A percentile compares a stretch with the other conserved stretches of the same genome.
phyloP scores from a whole-genome alignment of 305 asterid genomes.

The Fraxinus platypoda region DNA sequence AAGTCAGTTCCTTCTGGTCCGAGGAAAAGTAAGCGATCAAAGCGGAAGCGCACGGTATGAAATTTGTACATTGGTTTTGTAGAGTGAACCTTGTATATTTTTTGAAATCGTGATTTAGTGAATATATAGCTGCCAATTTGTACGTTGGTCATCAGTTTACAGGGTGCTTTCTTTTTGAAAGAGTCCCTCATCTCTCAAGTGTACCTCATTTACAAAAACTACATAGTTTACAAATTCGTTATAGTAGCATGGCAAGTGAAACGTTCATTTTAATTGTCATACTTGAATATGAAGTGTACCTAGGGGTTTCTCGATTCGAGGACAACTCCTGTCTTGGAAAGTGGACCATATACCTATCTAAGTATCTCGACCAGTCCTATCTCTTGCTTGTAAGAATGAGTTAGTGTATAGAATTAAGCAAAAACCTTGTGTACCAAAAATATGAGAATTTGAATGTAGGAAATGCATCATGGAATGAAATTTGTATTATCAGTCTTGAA shows the following conservation, averaged over 20 bases:
- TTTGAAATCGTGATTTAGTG: slow-evolving; percentile 34
- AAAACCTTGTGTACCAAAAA: not conserved
- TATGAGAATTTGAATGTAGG: not conserved
- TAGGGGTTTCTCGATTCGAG: not conserved
- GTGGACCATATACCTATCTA: not conserved
- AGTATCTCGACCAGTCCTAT: not conserved
- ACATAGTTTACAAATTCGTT: slow-evolving; percentile 10
- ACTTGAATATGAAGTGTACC: not conserved
- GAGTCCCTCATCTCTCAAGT: slow-evolving; percentile 19
- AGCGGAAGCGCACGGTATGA: slow-evolving; percentile 85
- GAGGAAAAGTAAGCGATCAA: slow-evolving; percentile 82
- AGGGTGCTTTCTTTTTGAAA: slow-evolving; percentile 26
- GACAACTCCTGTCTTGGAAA: not conserved
- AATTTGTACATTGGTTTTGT: slow-evolving; percentile 38
- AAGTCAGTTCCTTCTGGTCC: slow-evolving; percentile 70
- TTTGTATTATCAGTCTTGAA: not conserved
- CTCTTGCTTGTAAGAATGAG: not conserved
- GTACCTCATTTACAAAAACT: slow-evolving; percentile 25
- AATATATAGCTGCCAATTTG: slow-evolving; percentile 53
- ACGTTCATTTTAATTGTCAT: not conserved
- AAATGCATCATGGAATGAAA: not conserved
- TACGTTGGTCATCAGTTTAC: slow-evolving; percentile 42
- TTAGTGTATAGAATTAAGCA: not conserved
- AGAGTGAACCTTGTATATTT: slow-evolving; percentile 57
- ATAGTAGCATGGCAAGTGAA: not conserved